Conservation (phyloP, 2,329 filamentous ascomycete genomes). For the Aspergillus udagawae region DNA sequence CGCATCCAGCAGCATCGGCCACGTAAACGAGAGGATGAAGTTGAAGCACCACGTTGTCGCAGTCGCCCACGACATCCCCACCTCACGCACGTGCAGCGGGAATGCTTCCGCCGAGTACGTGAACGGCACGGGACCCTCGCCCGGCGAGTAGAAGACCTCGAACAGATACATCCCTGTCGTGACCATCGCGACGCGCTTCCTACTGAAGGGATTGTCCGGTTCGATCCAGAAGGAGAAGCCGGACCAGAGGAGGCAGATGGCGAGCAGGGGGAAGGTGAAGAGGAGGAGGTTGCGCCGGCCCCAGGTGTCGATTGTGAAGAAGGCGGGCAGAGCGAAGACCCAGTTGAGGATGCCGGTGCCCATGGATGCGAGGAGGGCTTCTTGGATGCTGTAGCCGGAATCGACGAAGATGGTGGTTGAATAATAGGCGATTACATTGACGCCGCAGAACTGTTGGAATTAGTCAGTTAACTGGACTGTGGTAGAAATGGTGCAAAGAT, state of each 20-base stretch:
- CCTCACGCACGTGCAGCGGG: slow-evolving; percentile 58
- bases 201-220: slow-evolving; percentile 32
- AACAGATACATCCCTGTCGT: slow-evolving; percentile 43
- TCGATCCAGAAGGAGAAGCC: slow-evolving; percentile 51
- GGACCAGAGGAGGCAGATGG: slow-evolving; percentile 48
- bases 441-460: slow-evolving; percentile 27
- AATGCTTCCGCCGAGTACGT: slow-evolving; percentile 66
- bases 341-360: slow-evolving; percentile 63
- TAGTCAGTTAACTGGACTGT: too few relatives aligned
- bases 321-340: slow-evolving; percentile 59
- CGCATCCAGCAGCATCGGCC: slow-evolving; percentile 47
- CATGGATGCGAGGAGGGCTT: slow-evolving; percentile 52
- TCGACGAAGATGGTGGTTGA: slow-evolving; percentile 57
- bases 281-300: slow-evolving; percentile 62
- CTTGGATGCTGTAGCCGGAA: slow-evolving; percentile 29
- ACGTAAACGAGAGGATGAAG: slow-evolving; percentile 50
- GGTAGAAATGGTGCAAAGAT: too few relatives aligned
- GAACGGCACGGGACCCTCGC: slow-evolving; percentile 62
- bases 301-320: slow-evolving; percentile 66
- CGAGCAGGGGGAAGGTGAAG: slow-evolving; percentile 64
- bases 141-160: slow-evolving; percentile 48
- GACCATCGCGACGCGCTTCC: slow-evolving; percentile 38
- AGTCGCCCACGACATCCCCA: slow-evolving; percentile 61
- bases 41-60: slow-evolving; percentile 61
- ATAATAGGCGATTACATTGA: slow-evolving; percentile 59